Evolutionary conservation across 1,139 yeast genomes (phyloP), one percentile per base, ranked within the genome.

Genomic region (Diutina catenulata): DNA sequence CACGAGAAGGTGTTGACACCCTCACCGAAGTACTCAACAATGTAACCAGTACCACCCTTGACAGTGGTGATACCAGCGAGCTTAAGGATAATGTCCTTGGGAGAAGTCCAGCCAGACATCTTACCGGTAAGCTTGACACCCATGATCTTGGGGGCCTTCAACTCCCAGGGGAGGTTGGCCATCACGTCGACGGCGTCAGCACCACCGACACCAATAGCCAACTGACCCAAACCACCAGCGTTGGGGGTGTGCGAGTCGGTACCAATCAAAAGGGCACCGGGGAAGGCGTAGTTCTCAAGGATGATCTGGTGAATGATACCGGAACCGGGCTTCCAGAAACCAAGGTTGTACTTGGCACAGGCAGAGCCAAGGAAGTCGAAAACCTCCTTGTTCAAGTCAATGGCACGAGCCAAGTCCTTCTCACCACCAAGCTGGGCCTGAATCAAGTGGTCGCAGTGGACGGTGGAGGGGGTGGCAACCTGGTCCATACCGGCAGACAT

Each of bases 131-230:
- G 79, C 70, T 88, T 86, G 55, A 91, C 97, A 73, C 98, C 98
- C 50, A 88, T 72, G 52, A 86, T 77, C 74, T 88, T 88, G 61
- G 98, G 98, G 51, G 97, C 97, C 77, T 88, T 88, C 60, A 91
- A 77, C 70, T 91, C 98, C 97, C 97, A 91, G 47, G 98, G 81
- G 54, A 83, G 72, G 60, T 80, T 80, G 47, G 96, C 87, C 83
- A 91, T 76, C 54, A 84, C 98, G 66, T 91, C 97, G 55, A 91
- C 97, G 49, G 97, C 97, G 64, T 91, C 98, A 55, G 98, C 98
- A 80, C 97, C 98, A 77, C 98, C 98, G 51, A 91, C 97, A 79
- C 97, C 98, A 59, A 91, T 91, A 54, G 97, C 97, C 55, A 88
- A 74, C 72, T 83, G 94, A 70, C 98, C 98, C 56, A 91, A 76